Percentiles rank a stretch among this genome's conserved stretches.
phyloP scores from a whole-genome alignment of 306 rosid genomes.

The Vicia sativa region DNA sequence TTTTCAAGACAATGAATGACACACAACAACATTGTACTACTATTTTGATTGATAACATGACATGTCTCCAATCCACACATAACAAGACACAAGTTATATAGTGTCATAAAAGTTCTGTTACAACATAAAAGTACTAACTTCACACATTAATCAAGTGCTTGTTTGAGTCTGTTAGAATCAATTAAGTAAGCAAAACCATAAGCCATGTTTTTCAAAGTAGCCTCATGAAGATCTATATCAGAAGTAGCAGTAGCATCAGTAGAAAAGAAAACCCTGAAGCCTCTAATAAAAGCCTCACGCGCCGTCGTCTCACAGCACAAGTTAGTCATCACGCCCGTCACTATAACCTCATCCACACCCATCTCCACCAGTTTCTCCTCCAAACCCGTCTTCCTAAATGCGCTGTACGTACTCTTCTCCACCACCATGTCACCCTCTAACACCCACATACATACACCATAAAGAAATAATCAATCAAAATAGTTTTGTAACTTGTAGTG shows the following conservation, averaged over 20 bases:
- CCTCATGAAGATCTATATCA: constrained; percentile 58
- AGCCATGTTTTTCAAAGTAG: constrained; percentile 76
- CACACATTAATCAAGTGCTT: constrained; percentile 4
- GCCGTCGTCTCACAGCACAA: constrained; percentile 80
- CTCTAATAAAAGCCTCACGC: constrained; percentile 71
- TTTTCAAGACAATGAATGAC: too few species aligned
- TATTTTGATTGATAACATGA: too few species aligned
- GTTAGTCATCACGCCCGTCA: constrained; percentile 75
- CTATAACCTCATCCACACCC: constrained; percentile 71
- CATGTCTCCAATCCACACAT: too few species aligned
- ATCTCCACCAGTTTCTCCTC: constrained; percentile 56
- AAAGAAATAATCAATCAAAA: neutral
- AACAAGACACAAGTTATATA: too few species aligned
- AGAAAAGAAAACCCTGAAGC: constrained; percentile 72
- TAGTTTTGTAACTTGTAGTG: too few species aligned
- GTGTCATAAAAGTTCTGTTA: too few species aligned
- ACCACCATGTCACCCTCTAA: constrained; percentile 44
- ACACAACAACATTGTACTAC: too few species aligned
- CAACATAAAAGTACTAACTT: neutral
- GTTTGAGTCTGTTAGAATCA: constrained; percentile 49
- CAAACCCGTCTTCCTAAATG: constrained; percentile 53
- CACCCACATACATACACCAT: neutral
- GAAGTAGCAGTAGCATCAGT: constrained; percentile 68
- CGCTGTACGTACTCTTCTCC: constrained; percentile 66
- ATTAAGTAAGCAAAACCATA: constrained; percentile 72